Percentiles rank a stretch among this genome's conserved stretches.
Evolutionary conservation across 2,329 filamentous ascomycete genomes (phyloP).

Genomic region (Thielaviopsis musarum): DNA sequence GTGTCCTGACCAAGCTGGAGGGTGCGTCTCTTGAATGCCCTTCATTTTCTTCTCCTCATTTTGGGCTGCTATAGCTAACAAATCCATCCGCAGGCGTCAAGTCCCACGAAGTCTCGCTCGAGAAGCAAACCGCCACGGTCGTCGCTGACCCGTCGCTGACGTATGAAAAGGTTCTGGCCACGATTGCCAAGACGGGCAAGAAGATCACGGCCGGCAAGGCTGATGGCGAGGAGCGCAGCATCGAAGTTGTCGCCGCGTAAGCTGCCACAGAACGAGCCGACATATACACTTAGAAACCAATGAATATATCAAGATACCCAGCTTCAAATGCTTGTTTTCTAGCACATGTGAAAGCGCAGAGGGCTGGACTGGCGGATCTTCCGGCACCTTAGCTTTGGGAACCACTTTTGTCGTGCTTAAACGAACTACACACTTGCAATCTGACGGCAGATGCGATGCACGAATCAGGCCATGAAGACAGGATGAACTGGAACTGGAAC

Average conservation of each 20-base stretch:
- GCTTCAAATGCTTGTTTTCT: neutral
- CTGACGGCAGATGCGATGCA: too few species aligned
- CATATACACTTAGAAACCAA: too few species aligned
- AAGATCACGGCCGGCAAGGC: conserved; percentile 62
- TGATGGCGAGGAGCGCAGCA: conserved; percentile 42
- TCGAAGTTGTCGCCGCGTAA: conserved; percentile 27
- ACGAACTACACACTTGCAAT: too few species aligned
- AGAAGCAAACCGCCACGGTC: conserved; percentile 67
- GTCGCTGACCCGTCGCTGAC: conserved; percentile 49
- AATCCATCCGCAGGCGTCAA: conserved; percentile 52
- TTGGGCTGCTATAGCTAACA: neutral
- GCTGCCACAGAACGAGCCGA: too few species aligned
- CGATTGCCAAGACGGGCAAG: conserved; percentile 93
- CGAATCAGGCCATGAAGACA: too few species aligned
- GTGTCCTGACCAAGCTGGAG: conserved; percentile 81
- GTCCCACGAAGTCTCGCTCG: conserved; percentile 72
- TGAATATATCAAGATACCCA: neutral
- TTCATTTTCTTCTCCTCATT: neutral
- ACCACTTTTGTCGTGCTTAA: too few species aligned
- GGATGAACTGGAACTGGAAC: too few species aligned
- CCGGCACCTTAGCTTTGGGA: too few species aligned
- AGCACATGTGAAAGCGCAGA: too few species aligned
- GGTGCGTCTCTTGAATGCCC: conserved; percentile 35
- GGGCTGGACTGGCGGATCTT: too few species aligned
- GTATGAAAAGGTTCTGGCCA: conserved; percentile 68